Evolutionary conservation across 768 basidiomycete species (phyloP).

Genomic region (Suillus subalutaceus): DNA sequence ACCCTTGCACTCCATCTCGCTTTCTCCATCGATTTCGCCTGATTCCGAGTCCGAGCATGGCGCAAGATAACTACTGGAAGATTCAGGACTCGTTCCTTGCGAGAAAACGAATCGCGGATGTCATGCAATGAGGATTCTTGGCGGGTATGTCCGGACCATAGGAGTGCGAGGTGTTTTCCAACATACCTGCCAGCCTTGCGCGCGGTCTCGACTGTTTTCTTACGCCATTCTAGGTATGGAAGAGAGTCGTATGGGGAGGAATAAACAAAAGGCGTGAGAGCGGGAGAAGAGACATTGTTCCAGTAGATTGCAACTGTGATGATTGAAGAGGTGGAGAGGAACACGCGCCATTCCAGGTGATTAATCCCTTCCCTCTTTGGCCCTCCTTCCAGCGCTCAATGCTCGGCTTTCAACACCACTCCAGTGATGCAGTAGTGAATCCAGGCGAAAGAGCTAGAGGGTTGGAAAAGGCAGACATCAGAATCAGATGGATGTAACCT

Average conservation of each 20-base stretch:
- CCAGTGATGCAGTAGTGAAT: too few species aligned
- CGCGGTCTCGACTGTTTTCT: slow-evolving; percentile 50
- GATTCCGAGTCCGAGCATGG: slow-evolving; percentile 31
- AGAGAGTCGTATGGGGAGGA: slow-evolving; percentile 39
- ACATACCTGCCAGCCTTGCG: slow-evolving; percentile 58
- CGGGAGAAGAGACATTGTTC: slow-evolving; percentile 10
- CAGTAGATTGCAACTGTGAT: slow-evolving; percentile 55
- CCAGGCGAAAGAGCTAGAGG: too few species aligned
- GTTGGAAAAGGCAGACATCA: too few species aligned
- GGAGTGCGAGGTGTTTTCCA: slow-evolving; percentile 53
- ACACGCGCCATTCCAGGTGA: slow-evolving; percentile 17
- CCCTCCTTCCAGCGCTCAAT: too few species aligned
- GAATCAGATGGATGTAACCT: too few species aligned
- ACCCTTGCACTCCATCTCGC: slow-evolving; percentile 67
- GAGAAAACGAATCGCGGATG: slow-evolving; percentile 27
- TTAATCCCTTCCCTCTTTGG: too few species aligned
- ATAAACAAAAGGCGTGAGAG: slow-evolving; percentile 28
- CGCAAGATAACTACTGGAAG: slow-evolving; percentile 6
- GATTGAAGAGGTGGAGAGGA: slow-evolving; percentile 47
- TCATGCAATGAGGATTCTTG: slow-evolving; percentile 24
- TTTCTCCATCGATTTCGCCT: slow-evolving; percentile 44
- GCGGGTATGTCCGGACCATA: slow-evolving; percentile 34
- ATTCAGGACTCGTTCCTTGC: slow-evolving; percentile 26
- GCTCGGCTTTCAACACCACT: too few species aligned
- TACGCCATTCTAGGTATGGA: slow-evolving; percentile 72